These are phyloP conservation scores for Aspergillus aculeatus DNA, from an alignment of 2,329 filamentous ascomycete species.

Conservation along the genomic window DNA sequence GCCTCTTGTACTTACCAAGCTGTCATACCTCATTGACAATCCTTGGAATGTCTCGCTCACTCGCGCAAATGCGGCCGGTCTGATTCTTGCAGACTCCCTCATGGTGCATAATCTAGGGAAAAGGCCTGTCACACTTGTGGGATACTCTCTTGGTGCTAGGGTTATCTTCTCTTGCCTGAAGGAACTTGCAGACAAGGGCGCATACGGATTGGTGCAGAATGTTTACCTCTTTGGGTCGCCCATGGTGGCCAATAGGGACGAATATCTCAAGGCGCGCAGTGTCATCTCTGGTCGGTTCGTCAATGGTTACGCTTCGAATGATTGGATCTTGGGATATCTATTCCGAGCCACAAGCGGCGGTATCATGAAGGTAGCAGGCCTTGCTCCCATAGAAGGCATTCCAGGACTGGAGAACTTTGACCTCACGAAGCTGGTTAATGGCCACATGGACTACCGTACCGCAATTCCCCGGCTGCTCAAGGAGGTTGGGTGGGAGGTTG, in stretches of 20 bases:
- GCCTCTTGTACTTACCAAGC: constrained; percentile 88
- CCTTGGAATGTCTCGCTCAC: constrained; percentile 97
- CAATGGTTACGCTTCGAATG: constrained; percentile 89
- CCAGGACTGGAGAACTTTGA: constrained; percentile 85
- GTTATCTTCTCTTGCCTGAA: constrained; percentile 90
- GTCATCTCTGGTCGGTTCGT: constrained; percentile 90
- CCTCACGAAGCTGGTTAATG: constrained; percentile 78
- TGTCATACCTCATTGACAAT: constrained; percentile 96
- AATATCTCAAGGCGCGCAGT: constrained; percentile 76
- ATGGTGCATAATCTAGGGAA: constrained; percentile 89
- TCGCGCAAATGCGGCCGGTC: constrained; percentile 79
- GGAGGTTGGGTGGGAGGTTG: constrained; percentile 85
- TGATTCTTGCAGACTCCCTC: constrained; percentile 91
- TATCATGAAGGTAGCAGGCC: constrained; percentile 81
- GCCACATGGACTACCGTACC: constrained; percentile 94
- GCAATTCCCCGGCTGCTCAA: constrained; percentile 87
- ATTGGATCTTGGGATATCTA: constrained; percentile 95
- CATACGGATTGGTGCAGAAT: constrained; percentile 85
- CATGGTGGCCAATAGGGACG: constrained; percentile 85
- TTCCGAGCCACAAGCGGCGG: constrained; percentile 93
- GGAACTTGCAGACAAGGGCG: constrained; percentile 80
- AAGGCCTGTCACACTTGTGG: constrained; percentile 86
- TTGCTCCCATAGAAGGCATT: constrained; percentile 73
- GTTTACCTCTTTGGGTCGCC: constrained; percentile 94
- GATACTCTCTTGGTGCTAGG: constrained; percentile 87